Base-by-base conservation (phyloP, 164 flowering plant genomes). In the Nelumbo lutea region DNA sequence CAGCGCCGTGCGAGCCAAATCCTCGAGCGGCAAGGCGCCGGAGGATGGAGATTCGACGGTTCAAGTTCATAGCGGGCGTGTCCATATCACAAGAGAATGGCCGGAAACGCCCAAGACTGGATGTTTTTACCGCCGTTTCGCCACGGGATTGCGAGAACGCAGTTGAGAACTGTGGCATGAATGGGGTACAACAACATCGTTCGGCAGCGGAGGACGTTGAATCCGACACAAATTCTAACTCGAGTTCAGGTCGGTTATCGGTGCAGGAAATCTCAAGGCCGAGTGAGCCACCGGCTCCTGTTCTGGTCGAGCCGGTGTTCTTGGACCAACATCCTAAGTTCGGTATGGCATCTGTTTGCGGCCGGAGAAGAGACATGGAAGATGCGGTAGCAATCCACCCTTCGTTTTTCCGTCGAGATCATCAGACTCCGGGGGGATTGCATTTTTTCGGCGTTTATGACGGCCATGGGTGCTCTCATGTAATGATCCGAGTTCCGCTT, bases 381-480 rank as follows among this genome's bases (percentile, higher is more conserved):
- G 96, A 90, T 42, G 86, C 88, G 0, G 87, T 90, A 2, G 79
- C 90, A 0, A 65, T 81, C 10, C 82, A 81, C 41, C 90, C 87
- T 0, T 82, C 70, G 6, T 82, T 90, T 67, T 72, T 15, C 72
- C 59, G 59, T 2, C 7, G 52, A n/a, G 70, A 68, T 0, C 41
- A 6, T 6, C 46, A 47, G 61, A 57, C 11, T 38, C 61, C 59
- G 27, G 47, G 64, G 10, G 78, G 57, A 2, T 55, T 79, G 14
- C 93, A 90, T 72, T 93, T 75, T 70, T 93, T 75, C 60, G 98
- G 85, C 1, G 93, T 93, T 9, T 93, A 83, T 77, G 98, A 93
- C 71, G 98, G 98, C 56, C 98, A 93, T 61, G 98, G 98, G 5
- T 93, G 98, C 78, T 93, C 98, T 57, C 96, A 93, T 75, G 96